phyloP scores from a whole-genome alignment of 2,329 filamentous ascomycete species.

The Magnaporthiopsis rhizophila region DNA sequence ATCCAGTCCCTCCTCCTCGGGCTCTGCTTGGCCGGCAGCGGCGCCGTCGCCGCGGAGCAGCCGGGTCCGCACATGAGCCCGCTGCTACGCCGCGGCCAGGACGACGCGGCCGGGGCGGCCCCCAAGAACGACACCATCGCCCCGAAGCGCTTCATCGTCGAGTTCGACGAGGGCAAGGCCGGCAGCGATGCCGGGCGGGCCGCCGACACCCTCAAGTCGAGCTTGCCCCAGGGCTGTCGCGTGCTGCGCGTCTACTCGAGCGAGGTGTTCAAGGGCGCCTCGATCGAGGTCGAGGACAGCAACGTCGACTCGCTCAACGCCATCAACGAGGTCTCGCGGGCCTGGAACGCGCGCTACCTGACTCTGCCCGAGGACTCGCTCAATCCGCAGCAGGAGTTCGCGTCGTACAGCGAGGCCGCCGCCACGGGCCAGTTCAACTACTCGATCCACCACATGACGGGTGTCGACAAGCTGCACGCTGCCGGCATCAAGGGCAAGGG shows the following conservation, averaged over 20 bases:
- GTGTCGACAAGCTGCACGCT: slow-evolving; percentile 11
- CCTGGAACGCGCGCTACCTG: background rate
- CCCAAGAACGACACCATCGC: background rate
- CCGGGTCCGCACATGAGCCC: too few species aligned
- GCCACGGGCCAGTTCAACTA: slow-evolving; percentile 5
- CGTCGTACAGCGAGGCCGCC: slow-evolving; percentile 4
- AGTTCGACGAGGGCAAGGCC: background rate
- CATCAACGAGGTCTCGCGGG: background rate
- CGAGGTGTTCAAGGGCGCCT: slow-evolving; percentile 16
- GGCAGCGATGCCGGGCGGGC: background rate
- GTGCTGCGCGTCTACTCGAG: background rate
- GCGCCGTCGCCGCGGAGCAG: too few species aligned
- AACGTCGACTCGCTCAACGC: slow-evolving; percentile 16
- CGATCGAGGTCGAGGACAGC: slow-evolving; percentile 13
- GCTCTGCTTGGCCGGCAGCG: too few species aligned
- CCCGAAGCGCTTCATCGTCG: slow-evolving; percentile 5
- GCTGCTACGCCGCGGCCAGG: too few species aligned
- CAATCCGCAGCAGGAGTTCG: background rate
- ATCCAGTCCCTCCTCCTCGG: too few species aligned
- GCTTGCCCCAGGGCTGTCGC: background rate
- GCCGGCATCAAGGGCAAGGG: slow-evolving; percentile 11
- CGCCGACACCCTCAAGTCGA: background rate
- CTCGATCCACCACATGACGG: slow-evolving; percentile 11
- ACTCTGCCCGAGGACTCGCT: slow-evolving; percentile 1
- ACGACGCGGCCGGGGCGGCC: background rate